Conservation (phyloP, 306 rosid species). For the Argentina anserina region DNA sequence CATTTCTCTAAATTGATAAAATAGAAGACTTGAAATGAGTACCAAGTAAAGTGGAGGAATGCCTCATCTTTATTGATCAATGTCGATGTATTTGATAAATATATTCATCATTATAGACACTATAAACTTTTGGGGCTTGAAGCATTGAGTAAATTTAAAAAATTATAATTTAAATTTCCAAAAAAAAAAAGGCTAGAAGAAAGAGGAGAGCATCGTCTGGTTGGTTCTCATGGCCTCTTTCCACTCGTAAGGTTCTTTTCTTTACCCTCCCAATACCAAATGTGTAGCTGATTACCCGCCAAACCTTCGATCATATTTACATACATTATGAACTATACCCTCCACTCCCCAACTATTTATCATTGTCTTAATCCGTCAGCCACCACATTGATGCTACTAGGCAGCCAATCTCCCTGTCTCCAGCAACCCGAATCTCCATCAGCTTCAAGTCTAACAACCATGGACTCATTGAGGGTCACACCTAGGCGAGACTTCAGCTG, state of each 20-base stretch:
- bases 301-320: slow-evolving; percentile 58
- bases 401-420: slow-evolving; percentile 53
- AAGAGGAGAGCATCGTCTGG: slow-evolving; percentile 15
- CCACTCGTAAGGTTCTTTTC: slow-evolving; percentile 41
- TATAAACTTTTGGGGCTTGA: slow-evolving; percentile 13
- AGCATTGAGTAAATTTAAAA: slow-evolving; percentile 17
- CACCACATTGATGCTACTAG: slow-evolving; percentile 50
- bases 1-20: background rate
- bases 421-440: slow-evolving; percentile 44
- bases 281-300: slow-evolving; percentile 40
- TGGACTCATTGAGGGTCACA: slow-evolving; percentile 27
- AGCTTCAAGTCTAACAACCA: slow-evolving; percentile 64
- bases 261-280: slow-evolving; percentile 36
- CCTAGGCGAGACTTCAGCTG: slow-evolving; percentile 47
- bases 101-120: slow-evolving; percentile 39
- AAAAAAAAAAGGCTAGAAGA: slow-evolving; percentile 27
- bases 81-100: slow-evolving; percentile 32
- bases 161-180: slow-evolving; percentile 21
- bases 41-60: slow-evolving; percentile 27
- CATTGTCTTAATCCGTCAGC: slow-evolving; percentile 24
- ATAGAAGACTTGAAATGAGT: background rate
- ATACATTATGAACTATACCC: slow-evolving; percentile 31
- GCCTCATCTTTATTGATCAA: slow-evolving; percentile 49
- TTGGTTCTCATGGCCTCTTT: slow-evolving; percentile 16
- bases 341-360: slow-evolving; percentile 14